Percentiles rank a stretch among this genome's conserved stretches.
Evolutionary conservation across 116 monocot genomes (phyloP).

Genomic region (Iris pallida): DNA sequence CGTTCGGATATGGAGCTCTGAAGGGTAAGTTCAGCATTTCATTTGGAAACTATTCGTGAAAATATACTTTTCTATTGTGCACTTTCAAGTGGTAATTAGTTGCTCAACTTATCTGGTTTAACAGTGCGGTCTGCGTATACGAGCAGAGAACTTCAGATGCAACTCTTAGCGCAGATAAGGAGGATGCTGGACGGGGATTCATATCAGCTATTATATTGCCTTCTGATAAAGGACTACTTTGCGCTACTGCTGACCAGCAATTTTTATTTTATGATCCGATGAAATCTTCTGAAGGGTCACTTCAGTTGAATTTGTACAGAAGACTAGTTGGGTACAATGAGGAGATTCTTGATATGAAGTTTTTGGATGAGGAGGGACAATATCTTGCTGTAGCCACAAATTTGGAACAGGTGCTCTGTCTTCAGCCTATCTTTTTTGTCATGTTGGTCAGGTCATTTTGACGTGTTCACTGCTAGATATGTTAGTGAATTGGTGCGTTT

Average conservation of each 20-base stretch:
- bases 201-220: conserved; percentile 61
- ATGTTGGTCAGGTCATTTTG: not conserved
- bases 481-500: not conserved
- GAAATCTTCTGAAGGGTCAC: conserved; percentile 39
- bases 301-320: conserved; percentile 54
- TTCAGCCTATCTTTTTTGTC: not conserved
- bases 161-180: conserved; percentile 42
- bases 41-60: conserved; percentile 1
- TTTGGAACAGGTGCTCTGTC: conserved; percentile 66
- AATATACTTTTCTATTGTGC: not conserved
- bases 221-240: conserved; percentile 59
- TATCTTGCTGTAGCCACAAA: conserved; percentile 91
- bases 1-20: conserved; percentile 78
- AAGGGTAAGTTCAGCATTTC: conserved; percentile 34
- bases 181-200: conserved; percentile 68
- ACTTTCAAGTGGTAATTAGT: not conserved
- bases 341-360: conserved; percentile 89
- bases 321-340: conserved; percentile 86
- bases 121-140: conserved; percentile 63
- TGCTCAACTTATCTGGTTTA: conserved; percentile 7
- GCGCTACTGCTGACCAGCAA: conserved; percentile 86
- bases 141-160: conserved; percentile 77
- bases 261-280: conserved; percentile 69
- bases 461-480: not conserved
- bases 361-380: conserved; percentile 78